Evolutionary conservation across 1,284 basidiomycete species (phyloP), one percentile per base, ranked within the genome.

Genomic region (Moesziomyces aphidis): DNA sequence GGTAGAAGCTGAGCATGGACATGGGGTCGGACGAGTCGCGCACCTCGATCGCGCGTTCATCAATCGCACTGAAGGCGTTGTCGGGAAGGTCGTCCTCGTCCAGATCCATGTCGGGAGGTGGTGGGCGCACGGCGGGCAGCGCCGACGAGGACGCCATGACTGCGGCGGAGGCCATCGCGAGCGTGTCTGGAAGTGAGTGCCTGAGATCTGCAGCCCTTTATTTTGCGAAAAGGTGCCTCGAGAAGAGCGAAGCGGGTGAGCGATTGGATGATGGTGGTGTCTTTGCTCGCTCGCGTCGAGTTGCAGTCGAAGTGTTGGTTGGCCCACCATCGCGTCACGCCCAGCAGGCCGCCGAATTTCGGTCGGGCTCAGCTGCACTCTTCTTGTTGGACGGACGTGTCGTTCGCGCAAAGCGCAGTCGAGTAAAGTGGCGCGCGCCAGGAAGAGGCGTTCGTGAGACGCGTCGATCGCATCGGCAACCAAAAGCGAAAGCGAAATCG

Each of bases 1-100:
- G 89, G 86, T 99, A 99, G 86, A 95, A 99, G 5, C 91, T 89
- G 50, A 92, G 88, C 93, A 97, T 95, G 55, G 89, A 89, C 79
- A 89, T 87, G 1, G 89, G 89, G 48, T 88, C 87, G 52, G 85
- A 85, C n/a, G 88, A 85, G 76, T 87, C 85, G 54, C 79, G 78
- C 26, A 79, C 71, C 48, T 84, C 78, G 75, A 86, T 73, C 72
- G 61, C 59, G 28, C 67, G 59, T 58, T 81, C 78, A 49, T 82
- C 81, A 49, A 82, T 70, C 23, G 64, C 55, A 6, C 65, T 57
- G 28, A 81, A 60, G 21, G 71, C 78, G 13, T 74, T 62, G 55
- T 81, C 79, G 17, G 55, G 62, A 6, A 78, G 61, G 39, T 50
- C 59, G 24, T 77, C 69, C 22, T 68, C 61, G 52, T 79, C 77